phyloP scores from a whole-genome alignment of 768 basidiomycete genomes.

The Mycena alexandri region DNA sequence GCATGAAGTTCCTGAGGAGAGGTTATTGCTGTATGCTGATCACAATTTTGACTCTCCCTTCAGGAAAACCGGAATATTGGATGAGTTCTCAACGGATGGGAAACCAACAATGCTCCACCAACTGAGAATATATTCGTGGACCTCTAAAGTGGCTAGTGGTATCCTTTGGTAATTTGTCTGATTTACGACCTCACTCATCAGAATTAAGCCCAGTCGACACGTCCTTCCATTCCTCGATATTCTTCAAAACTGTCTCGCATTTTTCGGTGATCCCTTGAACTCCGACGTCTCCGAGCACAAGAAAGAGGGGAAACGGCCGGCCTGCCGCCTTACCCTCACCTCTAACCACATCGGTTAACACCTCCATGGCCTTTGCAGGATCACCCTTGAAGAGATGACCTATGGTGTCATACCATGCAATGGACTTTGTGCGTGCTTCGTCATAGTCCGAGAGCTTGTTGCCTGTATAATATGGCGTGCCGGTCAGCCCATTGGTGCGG shows the following conservation, averaged over 20 bases:
- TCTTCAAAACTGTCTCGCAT: constrained; percentile 39
- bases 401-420: constrained; percentile 33
- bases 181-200: neutral
- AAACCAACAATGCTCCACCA: too few species aligned
- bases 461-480: constrained; percentile 39
- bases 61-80: too few species aligned
- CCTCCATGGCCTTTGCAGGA: constrained; percentile 47
- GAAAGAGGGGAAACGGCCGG: constrained; percentile 41
- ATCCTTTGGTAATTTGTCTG: neutral
- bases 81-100: too few species aligned
- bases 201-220: constrained; percentile 35
- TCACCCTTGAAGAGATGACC: constrained; percentile 42
- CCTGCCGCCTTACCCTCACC: constrained; percentile 48
- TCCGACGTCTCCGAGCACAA: constrained; percentile 45
- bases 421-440: constrained; percentile 37
- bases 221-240: constrained; percentile 48
- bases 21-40: too few species aligned
- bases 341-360: constrained; percentile 49
- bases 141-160: too few species aligned
- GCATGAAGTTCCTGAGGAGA: too few species aligned
- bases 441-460: constrained; percentile 54
- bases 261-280: constrained; percentile 42
- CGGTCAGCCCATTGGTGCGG: constrained; percentile 50
- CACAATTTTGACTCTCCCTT: too few species aligned
- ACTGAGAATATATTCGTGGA: too few species aligned